phyloP scores from a whole-genome alignment of 108 stramenopile genomes.

The Fistulifera pelliculosa region DNA sequence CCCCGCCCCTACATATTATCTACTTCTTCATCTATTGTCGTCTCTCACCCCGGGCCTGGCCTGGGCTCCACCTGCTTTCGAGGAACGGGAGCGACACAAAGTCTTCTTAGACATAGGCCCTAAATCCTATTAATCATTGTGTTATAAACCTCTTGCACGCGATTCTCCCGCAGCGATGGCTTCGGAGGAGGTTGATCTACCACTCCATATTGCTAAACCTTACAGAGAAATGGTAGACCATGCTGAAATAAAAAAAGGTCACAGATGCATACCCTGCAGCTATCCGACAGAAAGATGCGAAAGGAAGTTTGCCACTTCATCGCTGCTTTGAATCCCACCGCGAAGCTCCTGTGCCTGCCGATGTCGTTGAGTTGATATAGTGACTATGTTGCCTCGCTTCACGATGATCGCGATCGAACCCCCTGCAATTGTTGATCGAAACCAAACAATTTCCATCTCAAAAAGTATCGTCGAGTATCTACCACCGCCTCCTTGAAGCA shows the following conservation, averaged over 20 bases:
- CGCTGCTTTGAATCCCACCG: conserved; percentile 25
- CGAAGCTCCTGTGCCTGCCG: conserved; percentile 14
- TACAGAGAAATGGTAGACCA: conserved; percentile 28
- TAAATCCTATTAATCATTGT: no score
- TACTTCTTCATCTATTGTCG: no score
- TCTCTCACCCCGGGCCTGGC: no score
- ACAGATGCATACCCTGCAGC: conserved; percentile 32
- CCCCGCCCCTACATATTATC: no score
- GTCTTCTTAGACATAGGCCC: no score
- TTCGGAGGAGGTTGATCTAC: conserved; percentile 19
- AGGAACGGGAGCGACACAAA: no score
- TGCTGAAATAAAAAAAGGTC: conserved; percentile 14
- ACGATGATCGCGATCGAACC: conserved; percentile 20
- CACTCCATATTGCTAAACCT: conserved; percentile 40
- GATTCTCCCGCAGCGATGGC: conserved; percentile 21
- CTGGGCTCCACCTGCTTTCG: no score
- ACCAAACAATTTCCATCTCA: conserved; percentile 11
- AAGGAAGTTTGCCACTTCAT: conserved; percentile 40
- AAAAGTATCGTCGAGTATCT: conserved; percentile 8
- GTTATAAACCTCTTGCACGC: no score
- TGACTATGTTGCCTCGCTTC: conserved; percentile 18
- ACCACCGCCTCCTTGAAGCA: conserved; percentile 21
- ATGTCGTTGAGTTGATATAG: conserved; percentile 17
- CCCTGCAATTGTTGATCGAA: conserved; percentile 32
- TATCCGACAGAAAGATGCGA: conserved; percentile 24